Evolutionary conservation across 1,284 basidiomycete species (phyloP).

Genomic region (Puccinia brachypodii): DNA sequence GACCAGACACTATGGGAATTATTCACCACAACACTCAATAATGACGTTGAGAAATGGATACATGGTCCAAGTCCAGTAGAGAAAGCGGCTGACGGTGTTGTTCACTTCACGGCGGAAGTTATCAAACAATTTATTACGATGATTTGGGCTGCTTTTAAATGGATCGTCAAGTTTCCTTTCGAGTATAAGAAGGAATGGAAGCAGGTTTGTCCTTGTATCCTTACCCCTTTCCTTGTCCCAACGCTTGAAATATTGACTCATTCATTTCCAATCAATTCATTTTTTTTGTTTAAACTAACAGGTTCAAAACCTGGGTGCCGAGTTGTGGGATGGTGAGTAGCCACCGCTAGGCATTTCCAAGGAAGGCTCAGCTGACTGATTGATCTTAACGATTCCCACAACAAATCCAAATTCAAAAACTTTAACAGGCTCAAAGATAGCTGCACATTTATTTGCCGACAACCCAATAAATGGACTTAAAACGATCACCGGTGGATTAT

Average conservation of each 20-base stretch:
- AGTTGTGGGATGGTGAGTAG: conserved; percentile 45
- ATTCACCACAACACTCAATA: conserved; percentile 29
- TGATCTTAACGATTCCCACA: neutral
- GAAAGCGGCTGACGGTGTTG: conserved; percentile 26
- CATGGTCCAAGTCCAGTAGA: conserved; percentile 16
- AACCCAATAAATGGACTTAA: conserved; percentile 46
- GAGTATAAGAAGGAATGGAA: conserved; percentile 37
- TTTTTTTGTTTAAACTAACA: neutral
- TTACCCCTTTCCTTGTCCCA: neutral
- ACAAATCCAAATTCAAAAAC: neutral
- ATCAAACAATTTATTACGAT: conserved; percentile 29
- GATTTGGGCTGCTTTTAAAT: conserved; percentile 45
- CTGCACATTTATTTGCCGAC: conserved; percentile 8
- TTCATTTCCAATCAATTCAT: neutral
- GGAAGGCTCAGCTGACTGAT: neutral
- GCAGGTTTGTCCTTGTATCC: conserved; percentile 13
- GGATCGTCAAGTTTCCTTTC: conserved; percentile 47
- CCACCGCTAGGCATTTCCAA: no score
- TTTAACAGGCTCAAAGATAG: conserved; percentile 26
- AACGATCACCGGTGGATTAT: conserved; percentile 35
- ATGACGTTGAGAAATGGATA: conserved; percentile 31
- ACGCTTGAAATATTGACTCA: neutral
- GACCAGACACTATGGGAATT: conserved; percentile 47
- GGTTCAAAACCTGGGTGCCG: conserved; percentile 27
- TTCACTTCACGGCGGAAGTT: conserved; percentile 13